Evolutionary conservation across 106 monocot species (phyloP), one percentile per base, ranked within the genome.

Genomic region (Dendrobium officinale): DNA sequence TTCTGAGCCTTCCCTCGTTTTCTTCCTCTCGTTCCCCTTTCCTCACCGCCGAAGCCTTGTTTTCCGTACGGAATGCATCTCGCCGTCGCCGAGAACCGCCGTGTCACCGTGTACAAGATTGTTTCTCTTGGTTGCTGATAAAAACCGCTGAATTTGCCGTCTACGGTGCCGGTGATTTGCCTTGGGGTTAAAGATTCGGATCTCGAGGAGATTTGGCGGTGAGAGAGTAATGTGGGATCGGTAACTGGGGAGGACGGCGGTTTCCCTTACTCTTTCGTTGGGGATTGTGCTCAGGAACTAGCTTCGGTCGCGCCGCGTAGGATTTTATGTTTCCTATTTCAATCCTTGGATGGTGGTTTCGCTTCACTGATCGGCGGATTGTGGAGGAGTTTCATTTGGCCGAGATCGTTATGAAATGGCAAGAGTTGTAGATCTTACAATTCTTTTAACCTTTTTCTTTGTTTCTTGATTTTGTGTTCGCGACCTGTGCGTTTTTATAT

Each of bases 161-260:
- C 26, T 16, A 8, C 76, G 26, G 0, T 51, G 9, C 49, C 16
- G 40, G 22, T 42, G 49, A 3, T 45, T 76, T 76, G 76, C 76
- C 76, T 49, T 76, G 49, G 76, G 27, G 48, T 15, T 10, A 49
- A 76, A 76, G 76, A 45, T 4, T 76, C 27, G 76, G 76, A 76
- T 76, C 76, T 76, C 26, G n/a, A 8, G 7, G 49, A 27, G 48
- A 76, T 76, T 76, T 76, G 76, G 22, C 15, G 1, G 49, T 49
- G 48, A 48, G 43, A 74, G 49, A 6, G 76, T 76, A 76, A 76
- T 76, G 76, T 76, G 76, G 76, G 49, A 49, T 76, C 76, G 45
- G 15, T 51, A 10, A 9, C 48, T 27, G 76, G 49, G 51, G 76
- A 16, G n/a, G 76, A 76, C 1, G 22, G 9, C 18, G 40, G 49